A percentile compares a stretch with the other conserved stretches of the same genome.
These are phyloP conservation scores for Skeletonema menzelii DNA, from an alignment of 108 stramenopile species.

Conservation along the genomic window DNA sequence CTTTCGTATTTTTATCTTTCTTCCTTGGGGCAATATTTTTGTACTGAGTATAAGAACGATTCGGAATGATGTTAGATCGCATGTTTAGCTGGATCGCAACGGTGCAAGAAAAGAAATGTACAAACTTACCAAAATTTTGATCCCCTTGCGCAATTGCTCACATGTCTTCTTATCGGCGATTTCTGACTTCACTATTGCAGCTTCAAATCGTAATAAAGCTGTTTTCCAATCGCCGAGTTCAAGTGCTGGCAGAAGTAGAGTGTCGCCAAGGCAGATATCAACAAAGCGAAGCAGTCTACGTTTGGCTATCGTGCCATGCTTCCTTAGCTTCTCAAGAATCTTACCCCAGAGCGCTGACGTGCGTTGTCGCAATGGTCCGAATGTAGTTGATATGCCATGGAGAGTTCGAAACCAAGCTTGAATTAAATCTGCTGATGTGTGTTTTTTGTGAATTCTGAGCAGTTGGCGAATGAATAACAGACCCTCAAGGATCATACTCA, in stretches of 20 bases:
- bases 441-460: conserved; percentile 70
- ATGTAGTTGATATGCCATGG: conserved; percentile 61
- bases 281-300: conserved; percentile 65
- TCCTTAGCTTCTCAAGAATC: conserved; percentile 71
- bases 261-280: conserved; percentile 72
- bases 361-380: conserved; percentile 79
- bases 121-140: conserved; percentile 45
- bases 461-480: conserved; percentile 69
- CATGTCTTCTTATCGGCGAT: conserved; percentile 72
- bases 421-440: conserved; percentile 57
- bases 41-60: conserved; percentile 23
- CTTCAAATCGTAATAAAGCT: conserved; percentile 59
- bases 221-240: conserved; percentile 77
- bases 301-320: conserved; percentile 76
- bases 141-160: conserved; percentile 69
- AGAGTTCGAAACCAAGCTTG: conserved; percentile 70
- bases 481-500: conserved; percentile 73
- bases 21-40: conserved; percentile 57
- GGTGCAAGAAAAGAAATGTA: background rate
- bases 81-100: background rate
- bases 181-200: conserved; percentile 63
- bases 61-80: background rate
- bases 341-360: conserved; percentile 64
- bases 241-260: conserved; percentile 61
- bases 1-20: conserved; percentile 42